Evolutionary conservation across 2,329 filamentous ascomycete species (phyloP).

Genomic region (Penicillium thymicola): DNA sequence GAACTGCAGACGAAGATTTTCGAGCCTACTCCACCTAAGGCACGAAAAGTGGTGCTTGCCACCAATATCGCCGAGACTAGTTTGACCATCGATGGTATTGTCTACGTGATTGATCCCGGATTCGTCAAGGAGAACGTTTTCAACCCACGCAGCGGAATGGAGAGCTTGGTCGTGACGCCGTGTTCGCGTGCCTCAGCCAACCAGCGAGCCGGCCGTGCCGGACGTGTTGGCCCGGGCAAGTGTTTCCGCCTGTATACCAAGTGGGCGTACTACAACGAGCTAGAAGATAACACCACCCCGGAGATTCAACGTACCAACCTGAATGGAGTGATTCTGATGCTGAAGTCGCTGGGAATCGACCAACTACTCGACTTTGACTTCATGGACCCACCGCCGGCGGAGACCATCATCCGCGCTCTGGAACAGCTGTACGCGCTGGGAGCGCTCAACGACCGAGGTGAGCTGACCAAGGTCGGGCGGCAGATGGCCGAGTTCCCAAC

Average conservation of each 20-base stretch:
- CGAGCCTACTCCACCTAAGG: constrained; percentile 79
- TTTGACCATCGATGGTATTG: constrained; percentile 92
- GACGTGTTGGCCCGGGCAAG: constrained; percentile 86
- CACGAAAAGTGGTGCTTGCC: constrained; percentile 86
- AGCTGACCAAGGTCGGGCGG: constrained; percentile 83
- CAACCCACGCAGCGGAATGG: constrained; percentile 88
- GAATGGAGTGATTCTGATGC: constrained; percentile 74
- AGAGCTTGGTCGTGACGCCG: constrained; percentile 83
- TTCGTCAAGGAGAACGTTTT: constrained; percentile 96
- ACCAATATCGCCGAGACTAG: constrained; percentile 98
- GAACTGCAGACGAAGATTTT: constrained; percentile 93
- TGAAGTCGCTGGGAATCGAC: constrained; percentile 89
- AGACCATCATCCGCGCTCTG: constrained; percentile 81
- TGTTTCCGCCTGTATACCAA: constrained; percentile 93
- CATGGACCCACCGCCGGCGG: constrained; percentile 87
- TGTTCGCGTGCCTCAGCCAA: constrained; percentile 90
- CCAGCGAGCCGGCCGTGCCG: constrained; percentile 87
- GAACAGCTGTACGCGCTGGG: constrained; percentile 91
- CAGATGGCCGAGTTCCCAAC: constrained; percentile 96
- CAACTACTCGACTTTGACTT: constrained; percentile 93
- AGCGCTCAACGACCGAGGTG: constrained; percentile 81
- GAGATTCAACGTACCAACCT: constrained; percentile 92
- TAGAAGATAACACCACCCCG: constrained; percentile 86
- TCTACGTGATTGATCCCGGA: constrained; percentile 92
- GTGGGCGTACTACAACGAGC: constrained; percentile 89